Conservation (phyloP, 2,329 filamentous ascomycete genomes). For the Colletotrichum sp. region DNA sequence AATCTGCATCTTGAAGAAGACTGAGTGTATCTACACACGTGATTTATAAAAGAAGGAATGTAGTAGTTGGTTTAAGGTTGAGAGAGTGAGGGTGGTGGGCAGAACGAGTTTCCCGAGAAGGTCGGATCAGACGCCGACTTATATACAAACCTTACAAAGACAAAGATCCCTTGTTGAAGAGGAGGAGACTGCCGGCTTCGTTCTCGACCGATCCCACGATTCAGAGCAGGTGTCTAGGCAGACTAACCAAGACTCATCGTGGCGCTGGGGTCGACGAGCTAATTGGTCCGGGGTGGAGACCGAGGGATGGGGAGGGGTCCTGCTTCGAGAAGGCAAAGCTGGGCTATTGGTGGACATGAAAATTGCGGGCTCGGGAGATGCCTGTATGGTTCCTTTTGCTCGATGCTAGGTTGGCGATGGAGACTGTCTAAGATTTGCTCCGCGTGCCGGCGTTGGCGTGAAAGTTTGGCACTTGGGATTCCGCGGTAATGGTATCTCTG, state of each 20-base stretch:
- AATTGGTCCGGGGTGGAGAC: neutral
- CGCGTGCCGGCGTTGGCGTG: conserved; percentile 2
- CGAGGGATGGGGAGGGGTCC: neutral
- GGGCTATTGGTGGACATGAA: neutral
- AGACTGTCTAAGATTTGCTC: conserved; percentile 5
- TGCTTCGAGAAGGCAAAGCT: neutral
- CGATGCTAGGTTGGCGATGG: neutral
- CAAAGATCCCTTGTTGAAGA: neutral
- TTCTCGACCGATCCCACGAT: neutral
- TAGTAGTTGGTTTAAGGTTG: conserved; percentile 4
- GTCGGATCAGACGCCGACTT: neutral
- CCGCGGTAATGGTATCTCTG: neutral
- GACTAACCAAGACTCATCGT: neutral
- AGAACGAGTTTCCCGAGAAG: neutral
- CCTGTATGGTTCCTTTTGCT: neutral
- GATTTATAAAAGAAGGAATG: neutral
- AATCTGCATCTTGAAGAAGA: conserved; percentile 10
- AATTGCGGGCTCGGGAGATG: neutral
- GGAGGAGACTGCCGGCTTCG: neutral
- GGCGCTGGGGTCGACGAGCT: neutral
- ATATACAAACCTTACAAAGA: neutral
- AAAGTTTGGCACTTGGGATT: neutral
- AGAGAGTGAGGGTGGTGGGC: neutral
- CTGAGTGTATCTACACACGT: neutral
- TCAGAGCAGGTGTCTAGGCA: neutral